phyloP scores from a whole-genome alignment of 2,329 filamentous ascomycete species.

The Sclerotinia nivalis region DNA sequence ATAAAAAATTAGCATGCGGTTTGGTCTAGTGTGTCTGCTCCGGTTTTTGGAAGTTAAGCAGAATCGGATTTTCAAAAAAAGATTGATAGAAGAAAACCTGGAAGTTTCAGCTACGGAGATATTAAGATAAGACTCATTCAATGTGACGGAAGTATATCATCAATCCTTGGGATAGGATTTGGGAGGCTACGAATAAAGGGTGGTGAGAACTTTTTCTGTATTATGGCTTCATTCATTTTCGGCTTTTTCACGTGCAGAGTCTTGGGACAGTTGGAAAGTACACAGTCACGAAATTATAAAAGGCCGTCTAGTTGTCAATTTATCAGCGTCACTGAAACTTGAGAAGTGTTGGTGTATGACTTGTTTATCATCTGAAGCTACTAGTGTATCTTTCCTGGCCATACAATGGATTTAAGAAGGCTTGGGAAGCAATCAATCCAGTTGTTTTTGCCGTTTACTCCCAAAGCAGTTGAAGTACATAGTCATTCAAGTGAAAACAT shows the following conservation, averaged over 20 bases:
- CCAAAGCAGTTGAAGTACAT: no score
- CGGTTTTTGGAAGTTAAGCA: not conserved
- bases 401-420: not conserved
- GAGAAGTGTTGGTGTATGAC: not conserved
- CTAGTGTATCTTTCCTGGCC: not conserved
- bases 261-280: not conserved
- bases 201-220: not conserved
- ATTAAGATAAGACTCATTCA: not conserved
- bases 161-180: not conserved
- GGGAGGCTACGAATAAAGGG: not conserved
- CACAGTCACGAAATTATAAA: not conserved
- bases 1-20: not conserved
- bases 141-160: not conserved
- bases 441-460: not conserved
- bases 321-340: not conserved
- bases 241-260: not conserved
- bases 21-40: not conserved
- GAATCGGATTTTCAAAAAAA: not conserved
- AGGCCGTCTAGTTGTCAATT: not conserved
- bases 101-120: not conserved
- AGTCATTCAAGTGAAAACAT: no score
- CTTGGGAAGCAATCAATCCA: not conserved
- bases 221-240: not conserved
- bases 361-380: not conserved
- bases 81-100: not conserved